Evolutionary conservation across 2,329 filamentous ascomycete species (phyloP).

Genomic region (Aspergillus uvarum): DNA sequence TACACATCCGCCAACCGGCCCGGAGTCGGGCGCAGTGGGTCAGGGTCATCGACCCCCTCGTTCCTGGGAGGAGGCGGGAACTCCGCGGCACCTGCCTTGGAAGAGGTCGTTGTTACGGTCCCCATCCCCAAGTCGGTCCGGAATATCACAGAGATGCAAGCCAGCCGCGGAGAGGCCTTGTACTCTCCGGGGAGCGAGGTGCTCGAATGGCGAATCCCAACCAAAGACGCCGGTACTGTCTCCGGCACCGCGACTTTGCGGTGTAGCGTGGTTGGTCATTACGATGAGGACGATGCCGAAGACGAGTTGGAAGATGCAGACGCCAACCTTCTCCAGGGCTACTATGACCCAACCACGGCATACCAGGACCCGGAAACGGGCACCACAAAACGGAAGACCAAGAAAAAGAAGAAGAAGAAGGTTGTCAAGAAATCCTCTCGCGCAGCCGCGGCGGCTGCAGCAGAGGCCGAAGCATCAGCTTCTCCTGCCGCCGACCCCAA

Average conservation of each 20-base stretch:
- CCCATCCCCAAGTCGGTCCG: conserved; percentile 77
- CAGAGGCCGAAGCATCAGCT: conserved; percentile 3
- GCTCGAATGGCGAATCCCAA: conserved; percentile 80
- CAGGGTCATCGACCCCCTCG: conserved; percentile 50
- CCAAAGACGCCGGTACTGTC: conserved; percentile 70
- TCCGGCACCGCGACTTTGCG: conserved; percentile 70
- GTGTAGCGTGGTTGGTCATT: conserved; percentile 73
- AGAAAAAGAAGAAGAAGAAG: conserved; percentile 40
- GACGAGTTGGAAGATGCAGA: conserved; percentile 38
- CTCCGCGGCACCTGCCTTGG: conserved; percentile 62
- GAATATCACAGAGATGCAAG: conserved; percentile 77
- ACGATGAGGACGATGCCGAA: conserved; percentile 50
- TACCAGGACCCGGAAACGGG: conserved; percentile 28
- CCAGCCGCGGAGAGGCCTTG: conserved; percentile 77
- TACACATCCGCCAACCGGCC: conserved; percentile 42
- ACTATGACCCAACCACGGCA: conserved; percentile 46
- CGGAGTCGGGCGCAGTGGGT: conserved; percentile 41
- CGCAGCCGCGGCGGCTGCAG: conserved; percentile 20
- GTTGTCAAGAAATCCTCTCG: conserved; percentile 34
- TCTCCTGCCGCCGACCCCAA: conserved; percentile 12
- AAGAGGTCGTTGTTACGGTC: conserved; percentile 75
- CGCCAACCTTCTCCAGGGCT: conserved; percentile 46
- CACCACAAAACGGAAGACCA: conserved; percentile 34
- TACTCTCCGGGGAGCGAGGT: conserved; percentile 71
- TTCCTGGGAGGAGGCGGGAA: conserved; percentile 55